A percentile compares a stretch with the other conserved stretches of the same genome.
phyloP scores from a whole-genome alignment of 352 stramenopile species.

The Pythium aphanidermatum region DNA sequence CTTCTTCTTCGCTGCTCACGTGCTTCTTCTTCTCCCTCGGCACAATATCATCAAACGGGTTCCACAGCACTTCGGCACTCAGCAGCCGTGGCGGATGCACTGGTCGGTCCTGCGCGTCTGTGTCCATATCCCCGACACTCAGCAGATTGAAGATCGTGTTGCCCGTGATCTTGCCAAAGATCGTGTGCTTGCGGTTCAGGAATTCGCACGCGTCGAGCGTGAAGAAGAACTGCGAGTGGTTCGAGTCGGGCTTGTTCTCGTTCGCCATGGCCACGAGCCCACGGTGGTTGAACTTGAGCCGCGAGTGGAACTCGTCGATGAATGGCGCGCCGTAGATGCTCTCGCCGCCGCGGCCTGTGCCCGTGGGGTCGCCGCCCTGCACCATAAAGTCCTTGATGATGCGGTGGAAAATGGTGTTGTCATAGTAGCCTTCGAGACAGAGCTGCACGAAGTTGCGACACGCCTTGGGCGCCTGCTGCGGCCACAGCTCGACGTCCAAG shows the following conservation, averaged over 20 bases:
- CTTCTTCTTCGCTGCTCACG: too few relatives aligned
- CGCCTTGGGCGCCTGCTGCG: constrained; percentile 94
- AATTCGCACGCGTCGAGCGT: constrained; percentile 94
- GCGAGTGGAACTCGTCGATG: constrained; percentile 91
- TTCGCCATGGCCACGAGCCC: constrained; percentile 95
- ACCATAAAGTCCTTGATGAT: constrained; percentile 95
- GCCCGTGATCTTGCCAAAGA: constrained; percentile 90
- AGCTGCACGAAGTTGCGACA: constrained; percentile 93
- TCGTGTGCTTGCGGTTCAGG: constrained; percentile 95
- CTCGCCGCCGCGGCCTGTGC: constrained; percentile 75
- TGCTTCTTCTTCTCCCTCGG: constrained; percentile 47
- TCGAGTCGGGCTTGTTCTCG: constrained; percentile 82
- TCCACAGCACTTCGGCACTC: constrained; percentile 90
- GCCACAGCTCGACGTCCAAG: constrained; percentile 96
- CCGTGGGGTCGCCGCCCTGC: constrained; percentile 91
- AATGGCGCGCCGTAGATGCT: constrained; percentile 80
- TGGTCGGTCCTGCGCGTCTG: constrained; percentile 77
- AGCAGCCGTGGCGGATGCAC: constrained; percentile 72
- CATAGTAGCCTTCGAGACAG: constrained; percentile 92
- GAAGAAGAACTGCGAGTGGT: constrained; percentile 97
- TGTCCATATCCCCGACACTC: constrained; percentile 84
- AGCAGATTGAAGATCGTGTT: constrained; percentile 98
- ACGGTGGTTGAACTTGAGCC: constrained; percentile 94
- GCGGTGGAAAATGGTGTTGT: constrained; percentile 94
- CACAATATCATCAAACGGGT: constrained; percentile 94